Conservation (phyloP, 2,329 filamentous ascomycete genomes). For the Coniochaeta hoffmannii region DNA sequence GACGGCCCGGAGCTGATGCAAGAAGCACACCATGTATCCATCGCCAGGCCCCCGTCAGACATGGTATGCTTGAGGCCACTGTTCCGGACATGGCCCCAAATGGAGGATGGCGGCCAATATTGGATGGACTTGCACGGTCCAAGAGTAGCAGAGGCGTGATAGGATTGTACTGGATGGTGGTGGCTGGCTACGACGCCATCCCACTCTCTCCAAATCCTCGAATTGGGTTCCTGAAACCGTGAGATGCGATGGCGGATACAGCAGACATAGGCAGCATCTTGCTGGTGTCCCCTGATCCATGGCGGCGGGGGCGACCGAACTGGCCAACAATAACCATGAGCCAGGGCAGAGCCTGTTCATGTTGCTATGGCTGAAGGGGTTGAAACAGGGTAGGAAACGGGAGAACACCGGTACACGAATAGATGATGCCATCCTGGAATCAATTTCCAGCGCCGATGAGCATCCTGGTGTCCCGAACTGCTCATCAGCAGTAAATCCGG, state of each 20-base stretch:
- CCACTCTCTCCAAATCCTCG: background rate
- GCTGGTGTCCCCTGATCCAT: background rate
- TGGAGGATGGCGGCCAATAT: background rate
- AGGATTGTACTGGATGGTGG: background rate
- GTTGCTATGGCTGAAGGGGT: background rate
- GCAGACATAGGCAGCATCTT: background rate
- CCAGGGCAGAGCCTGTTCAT: background rate
- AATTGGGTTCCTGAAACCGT: background rate
- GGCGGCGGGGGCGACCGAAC: background rate
- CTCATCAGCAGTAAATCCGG: background rate
- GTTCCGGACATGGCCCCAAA: background rate
- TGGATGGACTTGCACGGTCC: background rate
- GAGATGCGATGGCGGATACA: background rate
- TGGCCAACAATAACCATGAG: background rate
- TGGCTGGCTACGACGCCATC: background rate
- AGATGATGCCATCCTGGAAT: background rate
- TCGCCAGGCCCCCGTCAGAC: background rate
- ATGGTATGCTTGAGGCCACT: background rate
- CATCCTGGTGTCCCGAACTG: background rate
- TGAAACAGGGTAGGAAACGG: background rate
- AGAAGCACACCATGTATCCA: constrained; percentile 1
- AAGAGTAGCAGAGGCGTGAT: background rate
- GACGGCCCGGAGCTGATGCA: background rate
- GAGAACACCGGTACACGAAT: background rate
- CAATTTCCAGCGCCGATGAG: background rate